Conservation (phyloP, 805 yeast species). For the Danielia reshetovae region DNA sequence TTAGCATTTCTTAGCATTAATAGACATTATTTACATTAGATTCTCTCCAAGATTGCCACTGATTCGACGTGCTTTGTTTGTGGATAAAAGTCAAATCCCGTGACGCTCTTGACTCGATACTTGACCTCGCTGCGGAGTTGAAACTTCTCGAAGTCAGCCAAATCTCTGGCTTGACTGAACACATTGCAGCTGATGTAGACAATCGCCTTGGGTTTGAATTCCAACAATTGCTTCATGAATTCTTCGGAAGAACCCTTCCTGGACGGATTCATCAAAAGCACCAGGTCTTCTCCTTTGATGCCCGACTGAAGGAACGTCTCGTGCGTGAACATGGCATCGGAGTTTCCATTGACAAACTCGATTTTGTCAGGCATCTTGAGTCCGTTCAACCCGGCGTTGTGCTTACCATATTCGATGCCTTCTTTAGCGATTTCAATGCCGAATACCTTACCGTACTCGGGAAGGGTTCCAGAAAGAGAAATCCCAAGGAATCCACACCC, state of each 20-base stretch:
- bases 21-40: neutral
- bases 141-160: conserved; percentile 25
- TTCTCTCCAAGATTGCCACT: conserved; percentile 42
- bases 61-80: conserved; percentile 59
- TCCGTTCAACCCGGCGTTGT: conserved; percentile 38
- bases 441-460: conserved; percentile 30
- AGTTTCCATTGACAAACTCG: conserved; percentile 34
- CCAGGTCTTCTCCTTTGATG: conserved; percentile 28
- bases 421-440: conserved; percentile 38
- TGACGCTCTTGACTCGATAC: conserved; percentile 19
- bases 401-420: conserved; percentile 33
- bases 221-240: conserved; percentile 34
- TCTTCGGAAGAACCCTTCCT: conserved; percentile 36
- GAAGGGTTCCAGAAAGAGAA: conserved; percentile 25
- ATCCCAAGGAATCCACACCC: conserved; percentile 46
- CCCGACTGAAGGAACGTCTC: conserved; percentile 20
- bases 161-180: conserved; percentile 43
- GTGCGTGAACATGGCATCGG: conserved; percentile 32
- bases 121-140: conserved; percentile 12
- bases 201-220: conserved; percentile 34
- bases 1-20: too few species aligned
- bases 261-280: conserved; percentile 44
- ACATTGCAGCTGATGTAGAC: conserved; percentile 45
- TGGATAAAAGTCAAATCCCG: conserved; percentile 48
- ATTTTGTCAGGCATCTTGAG: conserved; percentile 24